Conservation (phyloP, 176 grass and related monocot genomes). For the Raddia distichophylla region DNA sequence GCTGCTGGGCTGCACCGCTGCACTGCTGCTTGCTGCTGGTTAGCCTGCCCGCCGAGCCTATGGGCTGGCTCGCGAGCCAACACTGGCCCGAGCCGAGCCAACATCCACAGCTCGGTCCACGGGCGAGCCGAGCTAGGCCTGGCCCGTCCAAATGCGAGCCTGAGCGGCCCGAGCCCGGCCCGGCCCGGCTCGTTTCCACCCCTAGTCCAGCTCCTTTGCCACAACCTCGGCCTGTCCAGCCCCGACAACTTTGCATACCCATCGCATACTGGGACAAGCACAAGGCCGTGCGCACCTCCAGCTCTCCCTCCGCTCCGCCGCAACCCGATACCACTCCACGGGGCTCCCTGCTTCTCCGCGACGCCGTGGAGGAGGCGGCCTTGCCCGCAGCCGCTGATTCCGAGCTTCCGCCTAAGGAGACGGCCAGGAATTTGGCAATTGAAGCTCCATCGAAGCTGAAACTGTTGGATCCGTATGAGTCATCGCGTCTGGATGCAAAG, state of each 20-base stretch:
- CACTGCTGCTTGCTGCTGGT: no score
- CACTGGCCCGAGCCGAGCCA: no score
- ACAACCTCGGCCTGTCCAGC: conserved; percentile 63
- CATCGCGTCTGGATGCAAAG: not conserved
- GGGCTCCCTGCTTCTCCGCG: conserved; percentile 28
- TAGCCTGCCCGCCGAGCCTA: no score
- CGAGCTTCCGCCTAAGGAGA: not conserved
- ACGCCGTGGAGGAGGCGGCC: conserved; percentile 12
- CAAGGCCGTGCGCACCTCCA: conserved; percentile 56
- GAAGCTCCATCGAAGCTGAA: not conserved
- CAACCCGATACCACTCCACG: not conserved
- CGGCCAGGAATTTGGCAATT: not conserved
- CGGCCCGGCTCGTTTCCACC: no score
- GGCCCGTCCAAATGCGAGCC: no score
- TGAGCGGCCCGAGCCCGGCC: no score
- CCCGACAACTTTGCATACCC: conserved; percentile 69
- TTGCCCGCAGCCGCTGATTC: not conserved
- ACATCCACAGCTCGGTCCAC: no score
- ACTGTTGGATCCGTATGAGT: conserved; percentile 19
- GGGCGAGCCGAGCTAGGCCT: no score
- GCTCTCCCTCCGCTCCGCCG: conserved; percentile 34
- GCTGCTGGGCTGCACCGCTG: no score
- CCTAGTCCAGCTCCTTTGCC: no score
- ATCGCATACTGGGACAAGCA: conserved; percentile 58
- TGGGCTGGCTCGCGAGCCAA: no score